These are phyloP conservation scores for Hypoxylon cercidicola DNA, from an alignment of 495 filamentous ascomycete genomes.

Conservation along the genomic window DNA sequence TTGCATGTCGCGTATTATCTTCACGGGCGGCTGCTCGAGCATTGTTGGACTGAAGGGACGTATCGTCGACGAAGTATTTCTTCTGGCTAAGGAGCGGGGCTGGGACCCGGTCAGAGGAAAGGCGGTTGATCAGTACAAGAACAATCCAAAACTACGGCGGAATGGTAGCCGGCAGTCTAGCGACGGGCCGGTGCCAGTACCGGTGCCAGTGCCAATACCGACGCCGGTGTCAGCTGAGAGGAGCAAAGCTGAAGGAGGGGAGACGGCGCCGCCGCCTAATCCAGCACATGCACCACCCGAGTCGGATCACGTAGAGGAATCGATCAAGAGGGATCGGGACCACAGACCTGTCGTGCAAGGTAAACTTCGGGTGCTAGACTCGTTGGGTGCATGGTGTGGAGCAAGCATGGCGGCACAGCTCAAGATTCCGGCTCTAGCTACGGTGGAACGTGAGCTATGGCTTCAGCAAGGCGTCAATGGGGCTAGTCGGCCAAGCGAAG, in stretches of 20 bases:
- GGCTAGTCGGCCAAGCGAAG: conserved; percentile 71
- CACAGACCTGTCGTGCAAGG: conserved; percentile 63
- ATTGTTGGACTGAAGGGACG: conserved; percentile 85
- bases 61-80: conserved; percentile 76
- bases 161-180: conserved; percentile 48
- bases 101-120: conserved; percentile 81
- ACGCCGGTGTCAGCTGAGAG: conserved; percentile 11
- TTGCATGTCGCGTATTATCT: conserved; percentile 90
- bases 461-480: conserved; percentile 79
- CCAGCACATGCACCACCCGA: conserved; percentile 61
- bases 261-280: conserved; percentile 34
- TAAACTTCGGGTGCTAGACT: conserved; percentile 78
- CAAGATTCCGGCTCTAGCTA: conserved; percentile 80
- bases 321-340: conserved; percentile 62
- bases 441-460: conserved; percentile 88
- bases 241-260: conserved; percentile 32
- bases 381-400: conserved; percentile 88
- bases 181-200: conserved; percentile 36
- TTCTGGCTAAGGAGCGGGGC: conserved; percentile 69
- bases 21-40: conserved; percentile 83
- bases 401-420: conserved; percentile 82
- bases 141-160: conserved; percentile 61
- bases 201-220: conserved; percentile 14
- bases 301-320: conserved; percentile 71
- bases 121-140: conserved; percentile 64